Evolutionary conservation across 1,139 yeast genomes (phyloP).

Genomic region (Yamadazyma jaroonii): DNA sequence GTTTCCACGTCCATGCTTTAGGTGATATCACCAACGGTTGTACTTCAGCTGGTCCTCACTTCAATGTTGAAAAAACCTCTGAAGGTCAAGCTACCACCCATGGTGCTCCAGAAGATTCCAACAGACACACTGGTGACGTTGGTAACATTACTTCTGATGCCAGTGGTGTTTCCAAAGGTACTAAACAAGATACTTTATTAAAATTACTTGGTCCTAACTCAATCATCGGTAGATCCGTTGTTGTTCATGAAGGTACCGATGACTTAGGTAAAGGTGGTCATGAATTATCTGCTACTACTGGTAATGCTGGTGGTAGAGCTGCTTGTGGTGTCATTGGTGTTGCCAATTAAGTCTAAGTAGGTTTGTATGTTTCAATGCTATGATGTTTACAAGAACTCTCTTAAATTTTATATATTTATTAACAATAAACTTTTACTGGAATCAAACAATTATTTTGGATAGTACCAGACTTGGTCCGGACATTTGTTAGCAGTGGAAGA

Average conservation of each 20-base stretch:
- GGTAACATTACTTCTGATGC: slow-evolving; percentile 91
- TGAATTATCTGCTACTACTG: slow-evolving; percentile 92
- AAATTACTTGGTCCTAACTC: slow-evolving; percentile 84
- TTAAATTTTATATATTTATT: background rate
- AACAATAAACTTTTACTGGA: background rate
- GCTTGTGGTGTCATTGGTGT: slow-evolving; percentile 99
- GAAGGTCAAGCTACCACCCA: slow-evolving; percentile 79
- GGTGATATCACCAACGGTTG: slow-evolving; percentile 99
- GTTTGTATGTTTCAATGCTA: background rate
- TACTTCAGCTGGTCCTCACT: slow-evolving; percentile 98
- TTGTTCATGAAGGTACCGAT: slow-evolving; percentile 91
- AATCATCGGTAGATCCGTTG: slow-evolving; percentile 92
- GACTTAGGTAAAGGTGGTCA: slow-evolving; percentile 97
- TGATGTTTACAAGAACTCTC: too few species aligned
- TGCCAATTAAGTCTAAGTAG: slow-evolving; percentile 31
- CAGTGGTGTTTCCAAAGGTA: slow-evolving; percentile 85
- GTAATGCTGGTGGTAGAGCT: slow-evolving; percentile 98
- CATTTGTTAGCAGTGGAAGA: slow-evolving; percentile 8
- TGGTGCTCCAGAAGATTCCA: slow-evolving; percentile 90
- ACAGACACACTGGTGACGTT: slow-evolving; percentile 95
- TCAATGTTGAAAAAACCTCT: slow-evolving; percentile 46
- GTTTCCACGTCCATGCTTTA: slow-evolving; percentile 96
- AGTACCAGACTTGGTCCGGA: background rate
- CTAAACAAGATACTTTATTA: slow-evolving; percentile 71
- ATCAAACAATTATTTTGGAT: background rate